These are phyloP conservation scores for Lachancea sp. DNA, from an alignment of 805 yeast genomes.

Conservation along the genomic window DNA sequence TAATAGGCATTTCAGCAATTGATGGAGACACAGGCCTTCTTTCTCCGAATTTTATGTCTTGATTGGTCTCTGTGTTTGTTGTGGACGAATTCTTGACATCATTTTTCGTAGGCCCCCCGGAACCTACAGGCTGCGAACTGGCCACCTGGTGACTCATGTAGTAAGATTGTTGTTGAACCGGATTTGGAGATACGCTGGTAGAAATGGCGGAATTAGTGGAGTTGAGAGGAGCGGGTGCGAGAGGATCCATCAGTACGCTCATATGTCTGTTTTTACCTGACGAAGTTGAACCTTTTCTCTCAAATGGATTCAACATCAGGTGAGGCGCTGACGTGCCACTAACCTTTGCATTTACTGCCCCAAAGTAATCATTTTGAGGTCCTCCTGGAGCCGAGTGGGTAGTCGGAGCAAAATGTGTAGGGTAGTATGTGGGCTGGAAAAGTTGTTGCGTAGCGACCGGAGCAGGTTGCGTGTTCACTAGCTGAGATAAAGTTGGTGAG, in stretches of 20 bases:
- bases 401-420: slow-evolving; percentile 2
- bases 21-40: slow-evolving; percentile 10
- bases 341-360: not conserved
- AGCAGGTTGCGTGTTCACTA: not conserved
- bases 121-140: not conserved
- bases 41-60: not conserved
- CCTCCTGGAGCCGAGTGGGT: slow-evolving; percentile 1
- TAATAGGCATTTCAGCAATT: not conserved
- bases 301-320: slow-evolving; percentile 24
- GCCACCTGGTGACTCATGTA: slow-evolving; percentile 3
- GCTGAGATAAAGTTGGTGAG: slow-evolving; percentile 7
- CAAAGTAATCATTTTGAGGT: slow-evolving; percentile 2
- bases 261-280: slow-evolving; percentile 20
- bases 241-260: slow-evolving; percentile 25
- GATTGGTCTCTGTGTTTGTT: slow-evolving; percentile 4
- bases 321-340: slow-evolving; percentile 4
- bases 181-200: slow-evolving; percentile 4
- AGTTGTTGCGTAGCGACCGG: slow-evolving; percentile 5
- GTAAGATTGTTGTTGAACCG: slow-evolving; percentile 4
- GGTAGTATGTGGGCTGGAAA: slow-evolving; percentile 2
- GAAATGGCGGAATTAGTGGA: not conserved
- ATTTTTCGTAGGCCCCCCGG: not conserved
- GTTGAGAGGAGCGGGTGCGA: slow-evolving; percentile 17
- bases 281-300: slow-evolving; percentile 11
- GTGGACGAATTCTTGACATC: slow-evolving; percentile 6